These are phyloP conservation scores for Blastocystis sp. DNA, from an alignment of 352 stramenopile species.

Conservation along the genomic window DNA sequence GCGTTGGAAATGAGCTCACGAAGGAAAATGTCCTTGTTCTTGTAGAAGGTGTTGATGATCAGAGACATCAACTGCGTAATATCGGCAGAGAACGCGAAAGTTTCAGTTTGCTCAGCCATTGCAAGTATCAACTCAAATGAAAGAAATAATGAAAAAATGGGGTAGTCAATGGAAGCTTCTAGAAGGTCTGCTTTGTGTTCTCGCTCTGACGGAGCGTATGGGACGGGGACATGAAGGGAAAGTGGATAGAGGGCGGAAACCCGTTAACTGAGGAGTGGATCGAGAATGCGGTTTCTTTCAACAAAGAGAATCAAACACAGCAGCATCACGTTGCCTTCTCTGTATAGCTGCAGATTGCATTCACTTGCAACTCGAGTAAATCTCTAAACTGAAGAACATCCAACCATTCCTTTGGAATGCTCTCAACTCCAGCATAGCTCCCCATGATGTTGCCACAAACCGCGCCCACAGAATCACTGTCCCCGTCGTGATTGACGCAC, in stretches of 20 bases:
- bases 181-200: too few relatives aligned
- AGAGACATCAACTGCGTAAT: constrained; percentile 99
- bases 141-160: too few relatives aligned
- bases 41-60: constrained; percentile 97
- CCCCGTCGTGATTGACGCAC: constrained; percentile 10
- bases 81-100: constrained; percentile 97
- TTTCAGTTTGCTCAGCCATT: constrained; percentile 84
- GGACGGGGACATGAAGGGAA: too few relatives aligned
- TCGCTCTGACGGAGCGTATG: too few relatives aligned
- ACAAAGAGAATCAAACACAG: too few relatives aligned
- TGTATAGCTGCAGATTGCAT: background rate
- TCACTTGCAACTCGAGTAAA: background rate
- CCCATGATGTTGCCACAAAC: constrained; percentile 14
- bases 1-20: constrained; percentile 87
- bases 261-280: too few relatives aligned
- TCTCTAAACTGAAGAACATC: background rate
- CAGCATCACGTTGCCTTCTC: too few relatives aligned
- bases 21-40: constrained; percentile 98
- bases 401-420: background rate
- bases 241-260: too few relatives aligned
- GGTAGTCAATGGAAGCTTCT: too few relatives aligned
- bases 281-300: too few relatives aligned
- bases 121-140: too few relatives aligned
- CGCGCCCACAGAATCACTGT: constrained; percentile 10
- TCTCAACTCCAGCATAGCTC: background rate